These are phyloP conservation scores for Rubia tinctorum DNA, from an alignment of 305 asterid species.

Conservation along the genomic window DNA sequence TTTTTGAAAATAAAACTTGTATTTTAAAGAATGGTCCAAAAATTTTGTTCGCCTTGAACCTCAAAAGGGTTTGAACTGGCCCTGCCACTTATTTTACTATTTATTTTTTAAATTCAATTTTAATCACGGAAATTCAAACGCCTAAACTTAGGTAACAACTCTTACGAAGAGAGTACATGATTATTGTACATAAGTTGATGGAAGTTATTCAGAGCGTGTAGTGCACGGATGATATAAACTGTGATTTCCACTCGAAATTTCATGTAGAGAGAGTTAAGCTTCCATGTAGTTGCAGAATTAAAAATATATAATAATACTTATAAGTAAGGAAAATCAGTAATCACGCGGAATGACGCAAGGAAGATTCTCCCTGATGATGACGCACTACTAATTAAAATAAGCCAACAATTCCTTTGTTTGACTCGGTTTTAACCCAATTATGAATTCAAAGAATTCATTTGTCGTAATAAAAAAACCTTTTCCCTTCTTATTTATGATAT, in stretches of 20 bases:
- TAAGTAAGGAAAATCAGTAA: background rate
- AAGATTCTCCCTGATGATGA: constrained; percentile 13
- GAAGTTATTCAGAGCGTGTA: background rate
- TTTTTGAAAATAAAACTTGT: no score
- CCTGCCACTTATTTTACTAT: no score
- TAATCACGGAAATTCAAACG: no score
- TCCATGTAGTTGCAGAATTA: background rate
- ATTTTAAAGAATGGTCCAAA: no score
- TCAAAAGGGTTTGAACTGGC: no score
- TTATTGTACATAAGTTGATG: background rate
- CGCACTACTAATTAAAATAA: background rate
- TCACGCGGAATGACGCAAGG: constrained; percentile 21
- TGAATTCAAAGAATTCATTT: constrained; percentile 14
- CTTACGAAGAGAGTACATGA: no score
- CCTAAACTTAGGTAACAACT: no score
- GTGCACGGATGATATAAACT: background rate
- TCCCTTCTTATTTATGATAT: no score
- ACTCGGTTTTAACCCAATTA: constrained; percentile 16
- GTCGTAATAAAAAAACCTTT: background rate
- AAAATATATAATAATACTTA: background rate
- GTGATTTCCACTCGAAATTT: background rate
- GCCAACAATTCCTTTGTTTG: constrained; percentile 1
- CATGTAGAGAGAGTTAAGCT: background rate
- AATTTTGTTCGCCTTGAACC: no score
- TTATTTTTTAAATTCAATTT: no score